Conservation (phyloP, 116 monocot genomes). For the Trichopus zeylanicus region DNA sequence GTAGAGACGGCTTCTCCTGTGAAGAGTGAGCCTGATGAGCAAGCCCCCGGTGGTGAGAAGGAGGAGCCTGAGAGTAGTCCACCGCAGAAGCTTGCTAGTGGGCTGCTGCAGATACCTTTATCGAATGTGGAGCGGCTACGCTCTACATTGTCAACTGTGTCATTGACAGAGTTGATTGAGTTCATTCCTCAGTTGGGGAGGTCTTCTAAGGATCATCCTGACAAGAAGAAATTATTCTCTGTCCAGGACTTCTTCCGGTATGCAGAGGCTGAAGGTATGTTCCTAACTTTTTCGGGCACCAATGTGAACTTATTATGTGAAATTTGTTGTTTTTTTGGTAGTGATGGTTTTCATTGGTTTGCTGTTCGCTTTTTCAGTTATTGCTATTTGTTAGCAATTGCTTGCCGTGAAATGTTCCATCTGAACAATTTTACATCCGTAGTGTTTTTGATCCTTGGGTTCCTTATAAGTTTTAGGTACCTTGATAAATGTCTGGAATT, state of each 20-base stretch:
- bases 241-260: slow-evolving; percentile 88
- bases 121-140: slow-evolving; percentile 77
- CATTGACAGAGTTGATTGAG: slow-evolving; percentile 56
- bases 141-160: slow-evolving; percentile 64
- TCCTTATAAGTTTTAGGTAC: too few species aligned
- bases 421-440: too few species aligned
- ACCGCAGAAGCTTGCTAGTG: slow-evolving; percentile 40
- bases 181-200: slow-evolving; percentile 48
- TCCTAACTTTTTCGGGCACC: background rate
- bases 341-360: background rate
- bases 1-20: slow-evolving; percentile 22
- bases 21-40: slow-evolving; percentile 17
- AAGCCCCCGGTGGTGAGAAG: slow-evolving; percentile 7
- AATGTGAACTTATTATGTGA: background rate
- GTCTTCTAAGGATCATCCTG: slow-evolving; percentile 55
- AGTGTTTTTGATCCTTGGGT: too few species aligned
- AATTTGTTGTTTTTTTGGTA: background rate
- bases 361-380: too few species aligned
- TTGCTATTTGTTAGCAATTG: too few species aligned
- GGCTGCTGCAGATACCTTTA: slow-evolving; percentile 67
- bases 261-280: slow-evolving; percentile 61
- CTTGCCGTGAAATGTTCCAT: too few species aligned
- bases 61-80: slow-evolving; percentile 29
- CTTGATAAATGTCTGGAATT: too few species aligned
- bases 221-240: slow-evolving; percentile 75